Conservation (phyloP, 2,329 filamentous ascomycete species). For the Hortaea werneckii region DNA sequence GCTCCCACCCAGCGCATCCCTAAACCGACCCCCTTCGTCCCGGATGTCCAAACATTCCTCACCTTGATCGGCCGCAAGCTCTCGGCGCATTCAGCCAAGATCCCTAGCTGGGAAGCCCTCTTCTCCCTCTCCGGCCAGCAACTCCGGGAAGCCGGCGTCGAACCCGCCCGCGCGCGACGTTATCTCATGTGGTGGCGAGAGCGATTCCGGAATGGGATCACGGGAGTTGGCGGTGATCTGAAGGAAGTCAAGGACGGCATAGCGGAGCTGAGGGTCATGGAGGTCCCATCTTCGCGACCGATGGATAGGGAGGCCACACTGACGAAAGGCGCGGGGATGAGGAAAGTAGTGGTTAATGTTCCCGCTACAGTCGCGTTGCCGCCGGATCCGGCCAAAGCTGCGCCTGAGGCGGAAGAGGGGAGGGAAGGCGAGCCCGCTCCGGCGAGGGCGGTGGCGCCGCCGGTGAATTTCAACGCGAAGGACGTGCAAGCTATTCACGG, state of each 20-base stretch:
- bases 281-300: slow-evolving; percentile 37
- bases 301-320: slow-evolving; percentile 33
- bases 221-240: slow-evolving; percentile 76
- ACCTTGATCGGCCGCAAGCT: slow-evolving; percentile 83
- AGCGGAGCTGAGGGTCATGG: slow-evolving; percentile 48
- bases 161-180: slow-evolving; percentile 68
- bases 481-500: slow-evolving; percentile 48
- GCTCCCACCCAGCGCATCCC: slow-evolving; percentile 45
- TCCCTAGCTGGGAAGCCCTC: slow-evolving; percentile 80
- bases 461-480: slow-evolving; percentile 6
- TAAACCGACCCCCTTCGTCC: slow-evolving; percentile 71
- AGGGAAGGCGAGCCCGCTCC: slow-evolving; percentile 4
- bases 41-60: slow-evolving; percentile 76
- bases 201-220: slow-evolving; percentile 65
- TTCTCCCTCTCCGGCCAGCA: slow-evolving; percentile 72
- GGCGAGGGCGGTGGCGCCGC: slow-evolving; percentile 5
- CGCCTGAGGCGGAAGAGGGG: slow-evolving; percentile 31
- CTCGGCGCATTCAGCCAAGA: slow-evolving; percentile 71
- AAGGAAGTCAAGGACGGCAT: slow-evolving; percentile 56
- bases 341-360: slow-evolving; percentile 53
- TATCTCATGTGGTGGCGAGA: slow-evolving; percentile 86
- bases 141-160: slow-evolving; percentile 73
- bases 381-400: slow-evolving; percentile 48
- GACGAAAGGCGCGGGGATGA: slow-evolving; percentile 44
- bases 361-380: slow-evolving; percentile 24